phyloP scores from a whole-genome alignment of 2,329 filamentous ascomycete species.

The Colletotrichum graminicola region DNA sequence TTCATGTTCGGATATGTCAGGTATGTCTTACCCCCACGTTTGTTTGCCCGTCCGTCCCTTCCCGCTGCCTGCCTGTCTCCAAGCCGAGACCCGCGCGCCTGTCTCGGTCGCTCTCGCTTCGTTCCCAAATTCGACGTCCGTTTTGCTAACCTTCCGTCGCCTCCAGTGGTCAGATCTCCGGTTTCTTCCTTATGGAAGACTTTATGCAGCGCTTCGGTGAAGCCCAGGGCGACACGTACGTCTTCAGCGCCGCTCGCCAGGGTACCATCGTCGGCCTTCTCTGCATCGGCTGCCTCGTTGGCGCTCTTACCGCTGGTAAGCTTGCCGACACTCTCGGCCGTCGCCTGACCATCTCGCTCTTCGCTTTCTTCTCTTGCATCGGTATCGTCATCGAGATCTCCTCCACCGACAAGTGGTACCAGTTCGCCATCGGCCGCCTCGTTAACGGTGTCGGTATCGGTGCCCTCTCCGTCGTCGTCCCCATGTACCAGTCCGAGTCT shows the following conservation, averaged over 20 bases:
- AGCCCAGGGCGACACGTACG: constrained; percentile 53
- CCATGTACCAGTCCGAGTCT: constrained; percentile 78
- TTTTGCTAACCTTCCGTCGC: constrained; percentile 1
- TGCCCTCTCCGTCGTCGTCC: constrained; percentile 72
- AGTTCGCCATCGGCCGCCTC: constrained; percentile 73
- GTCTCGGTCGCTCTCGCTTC: background rate
- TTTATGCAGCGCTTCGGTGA: constrained; percentile 67
- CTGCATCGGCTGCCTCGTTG: constrained; percentile 70
- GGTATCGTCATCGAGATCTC: constrained; percentile 75
- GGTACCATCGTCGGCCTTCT: constrained; percentile 75
- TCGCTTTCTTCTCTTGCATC: constrained; percentile 72
- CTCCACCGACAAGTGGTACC: constrained; percentile 68
- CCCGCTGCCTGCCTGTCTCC: background rate
- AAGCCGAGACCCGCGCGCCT: background rate
- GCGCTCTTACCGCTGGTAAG: constrained; percentile 69
- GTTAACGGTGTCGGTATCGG: constrained; percentile 77
- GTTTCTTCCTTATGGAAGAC: constrained; percentile 72
- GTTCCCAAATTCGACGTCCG: background rate
- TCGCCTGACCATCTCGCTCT: constrained; percentile 70
- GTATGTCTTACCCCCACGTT: constrained; percentile 50
- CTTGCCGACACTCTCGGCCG: constrained; percentile 73
- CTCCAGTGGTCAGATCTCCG: constrained; percentile 68
- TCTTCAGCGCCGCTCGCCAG: constrained; percentile 70
- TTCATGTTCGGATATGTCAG: constrained; percentile 71
- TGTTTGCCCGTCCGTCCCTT: background rate